Base-by-base conservation (phyloP, 805 yeast genomes). In the Pichia exigua region DNA sequence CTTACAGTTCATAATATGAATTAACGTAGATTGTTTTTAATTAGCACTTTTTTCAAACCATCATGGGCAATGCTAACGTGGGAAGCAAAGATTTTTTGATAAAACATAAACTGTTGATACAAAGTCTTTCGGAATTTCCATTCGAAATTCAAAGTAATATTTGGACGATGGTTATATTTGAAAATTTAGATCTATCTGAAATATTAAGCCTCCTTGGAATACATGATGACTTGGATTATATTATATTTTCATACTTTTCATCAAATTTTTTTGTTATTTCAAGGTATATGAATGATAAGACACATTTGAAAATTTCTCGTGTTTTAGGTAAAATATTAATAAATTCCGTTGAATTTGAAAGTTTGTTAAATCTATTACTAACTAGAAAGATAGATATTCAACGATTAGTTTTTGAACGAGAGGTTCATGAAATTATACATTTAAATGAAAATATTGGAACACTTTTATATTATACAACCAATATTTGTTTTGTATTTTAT, bases 141-240 rank as follows among this genome's bases (percentile, higher is more conserved):
- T 22, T 50, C 38, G 53, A 50, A 28, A 8, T 50, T 27, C 46
- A 50, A 22, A 39, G 24, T 46, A 9, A 21, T 12, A 50, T 50
- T 12, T 50, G 53, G 53, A 35, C 32, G 13, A 27, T 20, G 12
- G 15, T 46, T 6, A 38, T 50, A 20, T 46, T 46, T 21, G 39
- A 42, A 18, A 46, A 50, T 35, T 40, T 46, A 8, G 39, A 21
- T 13, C n/a, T 50, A 18, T 9, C 17, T 4, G 47, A 46, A 28
- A 32, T 46, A 9, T 6, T 50, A 12, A 24, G 30, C 9, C 13
- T 46, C 4, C 10, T 46, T 22, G 53, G 53, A 9, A 8, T 26
- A n/a, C 15, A 42, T 13, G 22, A 9, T 17, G 22, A 38, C 4
- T 12, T 50, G 15, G 50, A 46, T 39, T 20, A 24, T 39, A 38